Conservation (phyloP, 768 basidiomycete species). For the Mycena epipterygia region DNA sequence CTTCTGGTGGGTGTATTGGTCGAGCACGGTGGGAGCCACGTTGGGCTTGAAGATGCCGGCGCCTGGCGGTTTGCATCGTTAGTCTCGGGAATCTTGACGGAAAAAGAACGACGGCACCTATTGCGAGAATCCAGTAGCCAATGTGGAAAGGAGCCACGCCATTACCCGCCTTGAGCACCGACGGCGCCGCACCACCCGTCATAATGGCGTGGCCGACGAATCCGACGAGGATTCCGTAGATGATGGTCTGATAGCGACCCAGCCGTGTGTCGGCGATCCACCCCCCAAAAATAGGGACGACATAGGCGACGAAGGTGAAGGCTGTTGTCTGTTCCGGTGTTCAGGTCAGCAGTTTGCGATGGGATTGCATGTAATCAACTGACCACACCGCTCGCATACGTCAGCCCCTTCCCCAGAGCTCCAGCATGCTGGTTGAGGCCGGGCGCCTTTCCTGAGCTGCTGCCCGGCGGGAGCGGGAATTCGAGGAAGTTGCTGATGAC, state of each 20-base stretch:
- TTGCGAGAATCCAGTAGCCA: not conserved
- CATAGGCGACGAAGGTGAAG: constrained; percentile 5
- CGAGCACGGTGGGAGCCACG: not conserved
- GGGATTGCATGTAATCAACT: not conserved
- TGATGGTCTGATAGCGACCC: not conserved
- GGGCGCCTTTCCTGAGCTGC: not conserved
- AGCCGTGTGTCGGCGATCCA: not conserved
- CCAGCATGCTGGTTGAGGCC: not conserved
- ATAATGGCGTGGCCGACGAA: not conserved
- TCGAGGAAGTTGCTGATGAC: not conserved
- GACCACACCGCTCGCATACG: not conserved
- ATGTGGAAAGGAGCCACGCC: constrained; percentile 4
- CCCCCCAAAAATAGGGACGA: not conserved
- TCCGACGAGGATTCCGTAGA: not conserved
- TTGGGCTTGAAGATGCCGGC: not conserved
- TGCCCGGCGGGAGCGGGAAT: not conserved
- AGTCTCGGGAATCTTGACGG: not conserved
- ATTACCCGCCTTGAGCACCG: not conserved
- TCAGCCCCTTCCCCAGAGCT: constrained; percentile 4
- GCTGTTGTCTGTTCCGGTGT: not conserved
- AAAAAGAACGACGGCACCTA: not conserved
- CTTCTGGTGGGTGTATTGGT: not conserved
- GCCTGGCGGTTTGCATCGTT: not conserved
- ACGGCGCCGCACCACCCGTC: not conserved
- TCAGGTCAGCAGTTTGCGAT: not conserved